These are phyloP conservation scores for Rhodotorula sp. DNA, from an alignment of 1,284 basidiomycete genomes.

Conservation along the genomic window DNA sequence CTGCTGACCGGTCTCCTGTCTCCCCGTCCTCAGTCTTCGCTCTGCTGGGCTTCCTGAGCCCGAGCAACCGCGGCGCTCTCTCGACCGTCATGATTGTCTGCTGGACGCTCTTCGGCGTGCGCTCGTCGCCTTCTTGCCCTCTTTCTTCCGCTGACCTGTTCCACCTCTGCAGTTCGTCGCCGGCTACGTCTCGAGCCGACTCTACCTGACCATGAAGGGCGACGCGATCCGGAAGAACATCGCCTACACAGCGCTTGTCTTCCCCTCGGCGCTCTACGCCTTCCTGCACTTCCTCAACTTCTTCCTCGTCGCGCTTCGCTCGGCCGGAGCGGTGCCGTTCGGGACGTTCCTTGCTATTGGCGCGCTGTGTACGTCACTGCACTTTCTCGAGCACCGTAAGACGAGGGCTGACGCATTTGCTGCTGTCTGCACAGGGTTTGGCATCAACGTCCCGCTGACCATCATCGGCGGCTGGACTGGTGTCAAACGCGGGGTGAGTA, in stretches of 20 bases:
- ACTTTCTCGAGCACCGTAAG: not conserved
- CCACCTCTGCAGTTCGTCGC: slow-evolving; percentile 56
- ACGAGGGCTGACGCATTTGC: no score
- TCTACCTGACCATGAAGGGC: slow-evolving; percentile 82
- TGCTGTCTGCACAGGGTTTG: slow-evolving; percentile 62
- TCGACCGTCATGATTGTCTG: slow-evolving; percentile 95
- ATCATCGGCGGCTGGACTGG: slow-evolving; percentile 67
- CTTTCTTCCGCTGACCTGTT: not conserved
- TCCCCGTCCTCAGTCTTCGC: slow-evolving; percentile 69
- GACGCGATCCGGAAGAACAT: slow-evolving; percentile 76
- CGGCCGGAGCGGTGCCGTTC: slow-evolving; percentile 94
- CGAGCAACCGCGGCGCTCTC: slow-evolving; percentile 90
- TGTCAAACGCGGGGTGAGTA: slow-evolving; percentile 77
- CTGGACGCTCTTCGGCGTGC: slow-evolving; percentile 90
- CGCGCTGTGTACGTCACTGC: slow-evolving; percentile 59
- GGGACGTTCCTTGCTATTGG: slow-evolving; percentile 90
- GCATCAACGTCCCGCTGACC: slow-evolving; percentile 79
- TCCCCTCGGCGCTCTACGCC: slow-evolving; percentile 84
- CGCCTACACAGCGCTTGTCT: slow-evolving; percentile 80
- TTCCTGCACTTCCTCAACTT: slow-evolving; percentile 83
- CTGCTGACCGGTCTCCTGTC: not conserved
- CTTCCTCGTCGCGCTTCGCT: slow-evolving; percentile 78
- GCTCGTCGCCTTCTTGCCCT: slow-evolving; percentile 33
- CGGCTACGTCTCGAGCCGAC: slow-evolving; percentile 83
- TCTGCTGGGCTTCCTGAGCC: slow-evolving; percentile 93